Evolutionary conservation across 2,329 filamentous ascomycete species (phyloP).

Genomic region (Fusarium sp.): DNA sequence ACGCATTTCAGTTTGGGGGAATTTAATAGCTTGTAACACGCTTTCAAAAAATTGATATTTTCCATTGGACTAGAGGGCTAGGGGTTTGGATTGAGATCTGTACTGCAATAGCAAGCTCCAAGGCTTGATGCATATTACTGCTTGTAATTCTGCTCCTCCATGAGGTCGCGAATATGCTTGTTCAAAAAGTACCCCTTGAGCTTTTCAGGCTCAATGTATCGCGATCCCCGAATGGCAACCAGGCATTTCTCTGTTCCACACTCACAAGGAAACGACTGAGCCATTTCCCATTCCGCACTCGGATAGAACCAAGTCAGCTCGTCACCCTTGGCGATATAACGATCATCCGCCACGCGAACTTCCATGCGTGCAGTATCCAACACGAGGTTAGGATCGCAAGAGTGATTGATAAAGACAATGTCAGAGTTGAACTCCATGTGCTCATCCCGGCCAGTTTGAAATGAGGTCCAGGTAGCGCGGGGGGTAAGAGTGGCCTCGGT

Average conservation of each 20-base stretch:
- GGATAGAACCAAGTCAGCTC: background rate
- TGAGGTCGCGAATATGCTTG: background rate
- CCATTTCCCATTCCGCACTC: background rate
- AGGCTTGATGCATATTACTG: background rate
- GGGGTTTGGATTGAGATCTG: rapidly evolving
- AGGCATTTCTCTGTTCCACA: background rate
- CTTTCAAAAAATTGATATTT: no score
- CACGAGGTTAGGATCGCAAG: background rate
- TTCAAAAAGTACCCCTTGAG: background rate
- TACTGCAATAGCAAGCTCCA: rapidly evolving
- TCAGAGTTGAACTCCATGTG: background rate
- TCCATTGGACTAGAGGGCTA: background rate
- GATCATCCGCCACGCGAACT: background rate
- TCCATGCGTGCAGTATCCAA: background rate
- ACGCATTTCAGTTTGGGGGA: no score
- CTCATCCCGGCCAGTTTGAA: background rate
- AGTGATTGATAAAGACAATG: background rate
- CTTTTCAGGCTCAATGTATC: background rate
- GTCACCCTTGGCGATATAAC: background rate
- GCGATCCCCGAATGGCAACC: background rate
- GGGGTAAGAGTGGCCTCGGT: background rate
- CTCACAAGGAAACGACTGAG: background rate
- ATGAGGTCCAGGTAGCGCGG: background rate
- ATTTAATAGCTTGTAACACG: no score
- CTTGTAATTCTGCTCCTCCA: background rate